Conservation (phyloP, 805 yeast species). For the Ogataea trehalophila region DNA sequence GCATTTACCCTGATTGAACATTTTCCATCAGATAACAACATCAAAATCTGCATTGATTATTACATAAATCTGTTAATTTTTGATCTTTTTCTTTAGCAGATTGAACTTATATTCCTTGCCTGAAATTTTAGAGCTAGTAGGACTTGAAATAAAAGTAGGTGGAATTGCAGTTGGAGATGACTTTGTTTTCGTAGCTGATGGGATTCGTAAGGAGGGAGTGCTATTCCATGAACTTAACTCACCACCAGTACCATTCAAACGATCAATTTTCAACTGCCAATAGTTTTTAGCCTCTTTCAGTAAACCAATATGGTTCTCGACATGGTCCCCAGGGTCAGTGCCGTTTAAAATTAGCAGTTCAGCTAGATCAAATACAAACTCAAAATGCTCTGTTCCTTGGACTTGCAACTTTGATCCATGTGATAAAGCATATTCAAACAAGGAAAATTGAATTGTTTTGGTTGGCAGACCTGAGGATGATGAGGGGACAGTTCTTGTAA, state of each 20-base stretch:
- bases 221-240: not conserved
- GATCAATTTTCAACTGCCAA: constrained; percentile 45
- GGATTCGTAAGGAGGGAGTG: not conserved
- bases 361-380: constrained; percentile 41
- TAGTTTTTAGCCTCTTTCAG: constrained; percentile 45
- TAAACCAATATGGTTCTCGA: constrained; percentile 33
- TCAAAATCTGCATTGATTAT: too few relatives aligned
- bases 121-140: not conserved
- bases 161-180: not conserved
- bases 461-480: not conserved
- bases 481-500: constrained; percentile 23
- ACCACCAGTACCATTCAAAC: constrained; percentile 17
- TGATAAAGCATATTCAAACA: constrained; percentile 48
- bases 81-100: constrained; percentile 21
- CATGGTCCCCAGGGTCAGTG: constrained; percentile 36
- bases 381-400: constrained; percentile 8
- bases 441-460: constrained; percentile 19
- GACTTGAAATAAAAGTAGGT: not conserved
- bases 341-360: constrained; percentile 59
- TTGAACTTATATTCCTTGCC: constrained; percentile 19
- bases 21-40: too few relatives aligned
- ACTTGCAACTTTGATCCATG: constrained; percentile 26
- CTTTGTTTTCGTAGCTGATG: not conserved
- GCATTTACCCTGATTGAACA: too few relatives aligned
- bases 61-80: constrained; percentile 1